Base-by-base conservation (phyloP, 257 asterid species). In the Penstemon eatonii region DNA sequence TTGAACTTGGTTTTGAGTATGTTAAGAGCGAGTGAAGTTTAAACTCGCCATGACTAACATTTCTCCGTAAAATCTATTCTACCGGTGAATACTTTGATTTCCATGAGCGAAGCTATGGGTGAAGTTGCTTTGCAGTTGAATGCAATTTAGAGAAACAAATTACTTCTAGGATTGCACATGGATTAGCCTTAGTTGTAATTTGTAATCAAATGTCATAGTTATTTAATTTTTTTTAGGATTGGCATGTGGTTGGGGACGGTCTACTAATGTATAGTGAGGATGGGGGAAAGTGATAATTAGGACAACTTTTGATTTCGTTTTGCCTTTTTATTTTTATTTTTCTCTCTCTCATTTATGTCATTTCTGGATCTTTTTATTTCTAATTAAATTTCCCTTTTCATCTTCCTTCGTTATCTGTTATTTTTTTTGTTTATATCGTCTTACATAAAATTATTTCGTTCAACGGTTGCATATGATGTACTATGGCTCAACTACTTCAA, bases 1-100 rank as follows among this genome's bases (percentile, higher is more conserved):
- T 25, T 55, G 18, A 25, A 3, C 33, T 9, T 67, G 63, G 37
- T 59, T 75, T 76, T 5, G 87, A 85, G 73, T 47, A 66, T 76
- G 96, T 83, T 87, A 73, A 82, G 96, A 86, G 96, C 71, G 86
- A 84, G 87, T 47, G 25, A 12, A 58, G 13, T 47, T 10, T 15
- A 60, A 62, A 74, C 86, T 80, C 66, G 87, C 92, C 72, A 62
- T 86, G 90, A 86, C 88, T 68, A 77, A 80, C 95, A 71, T 59
- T 40, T 50, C 59, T 65, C 11, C 72, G 64, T 42, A 66, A 47
- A 12, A 36, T 25, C 6, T 9, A 46, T 12, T 49, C 11, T 49
- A 15, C 11, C 13, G n/a, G 18, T 15, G 11, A 15, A 49, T 5
- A 49, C 19, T 58, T 65, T 49, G 66, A 71, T 7, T 49, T 6